A percentile compares a stretch with the other conserved stretches of the same genome.
phyloP scores from a whole-genome alignment of 345 rosid genomes.

The Gossypium australe region DNA sequence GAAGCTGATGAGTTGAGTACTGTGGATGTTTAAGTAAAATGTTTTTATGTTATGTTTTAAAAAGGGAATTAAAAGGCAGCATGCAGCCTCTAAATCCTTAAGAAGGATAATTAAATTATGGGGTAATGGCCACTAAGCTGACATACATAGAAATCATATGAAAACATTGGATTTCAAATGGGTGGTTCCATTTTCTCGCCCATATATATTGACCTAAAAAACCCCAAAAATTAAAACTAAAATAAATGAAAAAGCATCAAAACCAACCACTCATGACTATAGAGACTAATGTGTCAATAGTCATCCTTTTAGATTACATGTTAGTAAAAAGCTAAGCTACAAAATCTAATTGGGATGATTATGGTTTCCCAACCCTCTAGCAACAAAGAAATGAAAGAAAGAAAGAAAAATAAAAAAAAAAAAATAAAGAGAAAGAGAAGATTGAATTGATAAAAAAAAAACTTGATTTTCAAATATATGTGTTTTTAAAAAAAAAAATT shows the following conservation, averaged over 20 bases:
- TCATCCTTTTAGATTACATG: conserved; percentile 36
- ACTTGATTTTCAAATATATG: not conserved
- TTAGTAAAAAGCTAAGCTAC: conserved; percentile 37
- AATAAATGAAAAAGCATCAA: conserved; percentile 10
- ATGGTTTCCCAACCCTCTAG: conserved; percentile 31
- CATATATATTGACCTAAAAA: conserved; percentile 35
- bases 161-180: conserved; percentile 21
- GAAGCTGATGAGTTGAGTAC: not conserved
- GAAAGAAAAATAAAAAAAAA: not conserved
- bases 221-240: not conserved
- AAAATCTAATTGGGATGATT: conserved; percentile 35
- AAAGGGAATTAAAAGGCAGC: not conserved
- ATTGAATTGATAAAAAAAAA: not conserved
- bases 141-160: not conserved
- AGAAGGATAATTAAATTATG: not conserved
- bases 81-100: not conserved
- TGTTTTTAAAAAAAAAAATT: too few species aligned
- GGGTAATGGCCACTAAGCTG: conserved; percentile 31
- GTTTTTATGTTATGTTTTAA: not conserved
- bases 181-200: conserved; percentile 31
- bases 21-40: not conserved
- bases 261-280: conserved; percentile 30
- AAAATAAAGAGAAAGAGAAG: not conserved
- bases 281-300: conserved; percentile 22
- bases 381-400: not conserved